Percentiles rank a stretch among this genome's conserved stretches.
Conservation (phyloP, 2,329 filamentous ascomycete genomes). For the Paracoccidioides lutzii region DNA sequence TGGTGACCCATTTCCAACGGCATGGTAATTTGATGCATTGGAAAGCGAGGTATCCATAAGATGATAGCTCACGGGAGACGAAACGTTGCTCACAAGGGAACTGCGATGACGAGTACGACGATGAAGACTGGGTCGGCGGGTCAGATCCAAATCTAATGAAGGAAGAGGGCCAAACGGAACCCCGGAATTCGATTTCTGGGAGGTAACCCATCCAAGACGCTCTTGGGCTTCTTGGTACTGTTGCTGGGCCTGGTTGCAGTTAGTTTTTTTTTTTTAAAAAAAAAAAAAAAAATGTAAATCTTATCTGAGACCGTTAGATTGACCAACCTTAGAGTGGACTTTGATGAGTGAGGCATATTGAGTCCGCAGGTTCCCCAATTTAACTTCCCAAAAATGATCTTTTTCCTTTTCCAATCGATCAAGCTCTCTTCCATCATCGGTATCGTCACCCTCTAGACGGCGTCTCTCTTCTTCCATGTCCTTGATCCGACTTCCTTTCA, state of each 20-base stretch:
- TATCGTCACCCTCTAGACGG: conserved; percentile 35
- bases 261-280: no score
- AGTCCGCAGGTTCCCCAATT: conserved; percentile 29
- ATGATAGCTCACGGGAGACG: conserved; percentile 32
- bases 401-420: conserved; percentile 38
- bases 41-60: conserved; percentile 29
- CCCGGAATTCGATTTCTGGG: conserved; percentile 25
- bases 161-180: conserved; percentile 29
- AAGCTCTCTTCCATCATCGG: conserved; percentile 39
- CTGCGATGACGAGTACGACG: conserved; percentile 33
- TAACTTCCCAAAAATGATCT: conserved; percentile 35
- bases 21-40: conserved; percentile 35
- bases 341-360: conserved; percentile 32
- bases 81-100: conserved; percentile 36
- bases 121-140: conserved; percentile 28
- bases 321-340: conserved; percentile 26
- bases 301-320: background rate
- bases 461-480: conserved; percentile 47
- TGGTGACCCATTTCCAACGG: conserved; percentile 39
- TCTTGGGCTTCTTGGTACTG: conserved; percentile 36
- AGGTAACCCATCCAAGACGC: conserved; percentile 31
- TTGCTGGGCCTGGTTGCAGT: conserved; percentile 22
- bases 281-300: background rate
- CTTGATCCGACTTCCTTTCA: conserved; percentile 49
- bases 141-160: conserved; percentile 30